Evolutionary conservation across 2,329 filamentous ascomycete species (phyloP).

Genomic region (Capronia coronata): DNA sequence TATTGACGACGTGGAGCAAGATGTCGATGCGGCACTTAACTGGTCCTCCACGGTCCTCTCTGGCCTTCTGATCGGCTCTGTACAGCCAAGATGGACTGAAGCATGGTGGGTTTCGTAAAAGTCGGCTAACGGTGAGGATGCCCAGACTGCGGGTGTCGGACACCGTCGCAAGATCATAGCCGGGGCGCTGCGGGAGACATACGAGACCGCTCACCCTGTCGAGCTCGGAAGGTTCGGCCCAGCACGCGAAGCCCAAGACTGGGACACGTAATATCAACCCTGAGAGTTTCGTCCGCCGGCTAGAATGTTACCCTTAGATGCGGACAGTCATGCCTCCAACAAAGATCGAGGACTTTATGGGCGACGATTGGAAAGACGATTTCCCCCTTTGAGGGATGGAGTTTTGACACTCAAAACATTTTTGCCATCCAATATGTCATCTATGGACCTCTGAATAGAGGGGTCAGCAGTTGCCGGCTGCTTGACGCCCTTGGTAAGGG

Average conservation of each 20-base stretch:
- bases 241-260: slow-evolving; percentile 35
- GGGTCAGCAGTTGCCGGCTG: slow-evolving; percentile 44
- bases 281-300: slow-evolving; percentile 34
- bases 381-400: slow-evolving; percentile 45
- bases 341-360: slow-evolving; percentile 38
- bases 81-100: slow-evolving; percentile 30
- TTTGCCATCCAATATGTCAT: slow-evolving; percentile 48
- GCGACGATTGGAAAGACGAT: slow-evolving; percentile 41
- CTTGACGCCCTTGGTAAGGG: slow-evolving; percentile 50
- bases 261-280: slow-evolving; percentile 42
- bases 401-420: slow-evolving; percentile 40
- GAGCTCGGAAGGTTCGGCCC: slow-evolving; percentile 29
- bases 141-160: slow-evolving; percentile 21
- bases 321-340: slow-evolving; percentile 37
- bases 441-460: slow-evolving; percentile 42
- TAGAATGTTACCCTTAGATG: slow-evolving; percentile 34
- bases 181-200: slow-evolving; percentile 25
- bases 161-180: slow-evolving; percentile 23
- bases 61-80: slow-evolving; percentile 40
- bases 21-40: slow-evolving; percentile 42
- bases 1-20: slow-evolving; percentile 22
- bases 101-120: slow-evolving; percentile 31
- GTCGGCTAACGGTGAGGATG: slow-evolving; percentile 25
- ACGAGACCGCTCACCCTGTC: slow-evolving; percentile 10
- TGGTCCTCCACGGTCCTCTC: slow-evolving; percentile 37